Percentiles rank a stretch among this genome's conserved stretches.
Evolutionary conservation across 1,284 basidiomycete genomes (phyloP).

Genomic region (Ceratobasidium sp.): DNA sequence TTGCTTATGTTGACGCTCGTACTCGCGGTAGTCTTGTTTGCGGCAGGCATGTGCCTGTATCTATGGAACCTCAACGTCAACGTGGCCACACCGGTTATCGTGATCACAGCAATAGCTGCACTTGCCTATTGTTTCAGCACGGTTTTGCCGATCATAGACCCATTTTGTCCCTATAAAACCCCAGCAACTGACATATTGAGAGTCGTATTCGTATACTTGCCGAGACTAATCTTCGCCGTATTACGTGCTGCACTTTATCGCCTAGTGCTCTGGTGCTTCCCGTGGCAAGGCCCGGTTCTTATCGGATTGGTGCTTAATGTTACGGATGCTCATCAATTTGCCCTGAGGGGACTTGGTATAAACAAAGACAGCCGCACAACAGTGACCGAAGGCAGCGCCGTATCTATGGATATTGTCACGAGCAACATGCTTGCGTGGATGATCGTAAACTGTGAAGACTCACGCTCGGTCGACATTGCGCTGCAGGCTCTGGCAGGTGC

Average conservation of each 20-base stretch:
- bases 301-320: too few species aligned
- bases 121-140: neutral
- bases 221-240: neutral
- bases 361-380: neutral
- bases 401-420: neutral
- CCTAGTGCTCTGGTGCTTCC: too few species aligned
- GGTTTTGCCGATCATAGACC: neutral
- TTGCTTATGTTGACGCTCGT: neutral
- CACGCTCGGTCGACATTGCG: neutral
- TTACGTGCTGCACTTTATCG: too few species aligned
- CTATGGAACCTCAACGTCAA: neutral
- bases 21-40: neutral
- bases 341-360: too few species aligned
- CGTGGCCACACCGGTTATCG: neutral
- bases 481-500: constrained; percentile 7
- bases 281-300: too few species aligned
- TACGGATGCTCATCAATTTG: too few species aligned
- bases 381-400: neutral
- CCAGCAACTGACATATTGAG: neutral
- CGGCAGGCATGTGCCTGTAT: neutral
- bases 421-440: neutral
- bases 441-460: constrained; percentile 8
- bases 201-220: too few species aligned
- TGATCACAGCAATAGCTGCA: neutral
- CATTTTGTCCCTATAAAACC: neutral